Evolutionary conservation across 257 asterid species (phyloP).

Genomic region (Salvia miltiorrhiza): DNA sequence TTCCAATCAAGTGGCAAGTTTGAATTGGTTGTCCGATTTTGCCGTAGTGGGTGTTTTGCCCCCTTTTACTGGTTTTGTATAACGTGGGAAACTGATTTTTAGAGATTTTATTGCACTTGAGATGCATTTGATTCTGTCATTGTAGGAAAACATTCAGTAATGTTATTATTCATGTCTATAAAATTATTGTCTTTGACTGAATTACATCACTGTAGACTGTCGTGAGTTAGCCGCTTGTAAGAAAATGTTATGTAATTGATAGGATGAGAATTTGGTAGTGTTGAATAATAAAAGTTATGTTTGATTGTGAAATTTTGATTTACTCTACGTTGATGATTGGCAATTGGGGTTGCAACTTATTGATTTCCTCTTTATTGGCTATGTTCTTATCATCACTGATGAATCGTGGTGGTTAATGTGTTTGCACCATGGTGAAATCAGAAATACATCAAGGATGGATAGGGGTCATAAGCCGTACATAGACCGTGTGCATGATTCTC

Average conservation of each 20-base stretch:
- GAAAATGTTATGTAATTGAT: constrained; percentile 1
- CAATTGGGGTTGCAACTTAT: not conserved
- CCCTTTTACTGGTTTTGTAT: not conserved
- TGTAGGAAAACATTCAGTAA: not conserved
- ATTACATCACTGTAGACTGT: not conserved
- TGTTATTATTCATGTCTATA: not conserved
- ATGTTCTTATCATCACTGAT: not conserved
- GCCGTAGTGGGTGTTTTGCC: not conserved
- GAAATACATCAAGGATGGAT: constrained; percentile 49
- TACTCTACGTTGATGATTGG: not conserved
- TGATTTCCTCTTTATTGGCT: constrained; percentile 11
- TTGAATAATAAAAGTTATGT: not conserved
- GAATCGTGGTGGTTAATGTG: constrained; percentile 9
- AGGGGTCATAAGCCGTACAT: constrained; percentile 35
- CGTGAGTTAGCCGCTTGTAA: not conserved
- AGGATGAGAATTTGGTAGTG: not conserved
- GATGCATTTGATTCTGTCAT: not conserved
- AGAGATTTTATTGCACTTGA: not conserved
- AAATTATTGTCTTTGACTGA: not conserved
- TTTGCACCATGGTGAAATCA: constrained; percentile 33
- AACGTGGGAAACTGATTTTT: not conserved
- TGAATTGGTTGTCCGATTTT: not conserved
- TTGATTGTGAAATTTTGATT: not conserved
- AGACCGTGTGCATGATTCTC: constrained; percentile 72
- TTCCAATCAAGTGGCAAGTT: not conserved